Conservation (phyloP, 352 stramenopile species). For the Globisporangium emineosum region DNA sequence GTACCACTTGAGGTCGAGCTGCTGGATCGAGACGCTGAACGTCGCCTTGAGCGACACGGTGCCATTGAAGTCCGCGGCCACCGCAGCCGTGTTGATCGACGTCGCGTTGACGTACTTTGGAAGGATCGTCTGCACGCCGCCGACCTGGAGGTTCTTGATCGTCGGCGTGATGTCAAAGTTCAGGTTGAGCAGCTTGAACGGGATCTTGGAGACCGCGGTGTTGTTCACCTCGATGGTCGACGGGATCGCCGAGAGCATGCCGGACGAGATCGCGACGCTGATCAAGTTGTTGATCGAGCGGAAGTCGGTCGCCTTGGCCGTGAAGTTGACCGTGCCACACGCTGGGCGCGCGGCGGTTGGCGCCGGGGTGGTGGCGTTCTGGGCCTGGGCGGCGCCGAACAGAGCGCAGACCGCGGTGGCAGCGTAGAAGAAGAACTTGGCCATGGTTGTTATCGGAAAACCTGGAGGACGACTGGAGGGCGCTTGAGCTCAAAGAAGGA, state of each 20-base stretch:
- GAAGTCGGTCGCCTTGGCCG: slow-evolving; percentile 40
- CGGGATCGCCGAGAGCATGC: slow-evolving; percentile 26
- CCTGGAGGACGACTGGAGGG: neutral
- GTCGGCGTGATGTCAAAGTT: slow-evolving; percentile 50
- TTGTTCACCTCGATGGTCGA: slow-evolving; percentile 25
- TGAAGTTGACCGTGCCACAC: slow-evolving; percentile 26
- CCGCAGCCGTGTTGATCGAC: slow-evolving; percentile 27
- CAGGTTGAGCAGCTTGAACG: slow-evolving; percentile 40
- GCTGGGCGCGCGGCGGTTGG: slow-evolving; percentile 32
- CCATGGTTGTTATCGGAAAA: slow-evolving; percentile 12
- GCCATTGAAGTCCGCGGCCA: slow-evolving; percentile 47
- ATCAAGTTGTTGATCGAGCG: slow-evolving; percentile 45
- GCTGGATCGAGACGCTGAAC: slow-evolving; percentile 43
- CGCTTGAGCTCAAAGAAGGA: slow-evolving; percentile 22
- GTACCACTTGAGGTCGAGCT: slow-evolving; percentile 62
- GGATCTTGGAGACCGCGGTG: slow-evolving; percentile 20
- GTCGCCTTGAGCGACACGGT: slow-evolving; percentile 32
- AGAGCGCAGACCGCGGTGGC: slow-evolving; percentile 15
- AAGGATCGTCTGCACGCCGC: slow-evolving; percentile 37
- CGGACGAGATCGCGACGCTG: slow-evolving; percentile 25
- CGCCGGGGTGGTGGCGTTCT: slow-evolving; percentile 2
- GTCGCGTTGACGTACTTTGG: slow-evolving; percentile 55
- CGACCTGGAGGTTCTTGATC: slow-evolving; percentile 44
- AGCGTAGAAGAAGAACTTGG: slow-evolving; percentile 36
- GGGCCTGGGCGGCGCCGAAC: slow-evolving; percentile 14